Conservation (phyloP, 73 alveolate species). For the Symbiodinium natans region DNA sequence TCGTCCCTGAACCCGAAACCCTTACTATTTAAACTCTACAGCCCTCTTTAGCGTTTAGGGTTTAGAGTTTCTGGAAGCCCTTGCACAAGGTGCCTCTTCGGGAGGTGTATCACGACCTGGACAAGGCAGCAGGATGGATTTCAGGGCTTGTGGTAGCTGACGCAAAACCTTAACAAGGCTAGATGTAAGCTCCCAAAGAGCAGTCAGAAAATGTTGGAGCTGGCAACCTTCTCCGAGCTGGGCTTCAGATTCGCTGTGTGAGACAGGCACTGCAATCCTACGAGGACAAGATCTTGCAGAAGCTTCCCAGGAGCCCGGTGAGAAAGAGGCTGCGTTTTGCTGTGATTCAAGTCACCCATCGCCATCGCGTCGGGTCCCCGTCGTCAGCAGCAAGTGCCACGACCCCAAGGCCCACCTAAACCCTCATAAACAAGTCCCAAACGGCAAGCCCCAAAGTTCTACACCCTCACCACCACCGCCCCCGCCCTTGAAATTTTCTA, state of each 20-base stretch:
- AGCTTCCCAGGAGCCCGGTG: neutral
- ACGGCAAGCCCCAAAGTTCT: too few species aligned
- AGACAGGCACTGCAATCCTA: conserved; percentile 41
- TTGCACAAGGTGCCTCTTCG: neutral
- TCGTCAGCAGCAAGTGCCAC: too few species aligned
- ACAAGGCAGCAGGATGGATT: conserved; percentile 6
- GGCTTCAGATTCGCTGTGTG: neutral
- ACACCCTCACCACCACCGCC: too few species aligned
- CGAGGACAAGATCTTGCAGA: conserved; percentile 52
- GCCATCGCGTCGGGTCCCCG: too few species aligned
- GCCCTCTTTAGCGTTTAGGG: neutral
- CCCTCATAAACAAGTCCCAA: too few species aligned
- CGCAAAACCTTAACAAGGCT: too few species aligned
- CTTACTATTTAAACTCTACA: neutral
- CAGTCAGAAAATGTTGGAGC: too few species aligned
- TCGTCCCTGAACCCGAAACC: too few species aligned
- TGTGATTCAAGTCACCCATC: neutral
- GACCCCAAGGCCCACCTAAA: too few species aligned
- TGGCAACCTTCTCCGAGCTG: neutral
- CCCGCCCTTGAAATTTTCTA: too few species aligned
- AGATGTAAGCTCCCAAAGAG: too few species aligned
- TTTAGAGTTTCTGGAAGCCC: neutral
- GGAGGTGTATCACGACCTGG: conserved; percentile 66
- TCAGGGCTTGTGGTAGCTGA: too few species aligned
- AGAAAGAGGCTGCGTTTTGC: neutral